Evolutionary conservation across 768 basidiomycete species (phyloP).

Genomic region (Trametes elegans): DNA sequence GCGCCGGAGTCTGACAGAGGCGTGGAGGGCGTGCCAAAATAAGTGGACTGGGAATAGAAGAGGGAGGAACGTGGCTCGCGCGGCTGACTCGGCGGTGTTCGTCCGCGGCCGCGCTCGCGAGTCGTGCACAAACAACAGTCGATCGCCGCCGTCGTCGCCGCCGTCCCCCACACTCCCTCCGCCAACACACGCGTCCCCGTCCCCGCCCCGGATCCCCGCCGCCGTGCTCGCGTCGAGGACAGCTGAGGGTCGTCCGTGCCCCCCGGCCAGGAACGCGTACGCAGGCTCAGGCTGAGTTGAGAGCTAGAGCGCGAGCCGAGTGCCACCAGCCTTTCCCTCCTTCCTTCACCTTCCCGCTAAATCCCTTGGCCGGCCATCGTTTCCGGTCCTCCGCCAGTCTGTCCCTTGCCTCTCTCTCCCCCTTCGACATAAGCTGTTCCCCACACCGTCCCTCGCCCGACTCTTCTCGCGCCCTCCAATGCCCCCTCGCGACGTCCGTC

Average conservation of each 20-base stretch:
- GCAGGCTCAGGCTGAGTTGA: no score
- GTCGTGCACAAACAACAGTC: no score
- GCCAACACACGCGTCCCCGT: no score
- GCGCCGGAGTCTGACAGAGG: no score
- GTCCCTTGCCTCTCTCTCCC: constrained; percentile 11
- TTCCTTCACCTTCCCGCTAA: constrained; percentile 13
- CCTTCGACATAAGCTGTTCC: not conserved
- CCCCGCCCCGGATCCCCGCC: no score
- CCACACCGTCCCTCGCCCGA: not conserved
- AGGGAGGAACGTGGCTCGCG: not conserved
- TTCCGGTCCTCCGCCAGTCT: constrained; percentile 1
- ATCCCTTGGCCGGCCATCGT: constrained; percentile 8
- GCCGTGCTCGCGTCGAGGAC: no score
- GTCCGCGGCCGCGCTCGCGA: no score
- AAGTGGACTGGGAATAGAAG: constrained; percentile 2
- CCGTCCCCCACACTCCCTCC: no score
- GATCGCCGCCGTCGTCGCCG: no score
- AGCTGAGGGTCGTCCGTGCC: no score
- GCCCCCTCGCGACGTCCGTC: constrained; percentile 6
- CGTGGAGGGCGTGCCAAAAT: not conserved
- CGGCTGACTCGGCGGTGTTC: no score
- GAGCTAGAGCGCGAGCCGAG: not conserved
- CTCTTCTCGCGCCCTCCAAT: constrained; percentile 13
- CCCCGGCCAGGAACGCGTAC: no score
- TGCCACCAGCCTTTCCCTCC: not conserved